These are phyloP conservation scores for Yamadazyma sp. DNA, from an alignment of 1,139 yeast genomes.

Conservation along the genomic window DNA sequence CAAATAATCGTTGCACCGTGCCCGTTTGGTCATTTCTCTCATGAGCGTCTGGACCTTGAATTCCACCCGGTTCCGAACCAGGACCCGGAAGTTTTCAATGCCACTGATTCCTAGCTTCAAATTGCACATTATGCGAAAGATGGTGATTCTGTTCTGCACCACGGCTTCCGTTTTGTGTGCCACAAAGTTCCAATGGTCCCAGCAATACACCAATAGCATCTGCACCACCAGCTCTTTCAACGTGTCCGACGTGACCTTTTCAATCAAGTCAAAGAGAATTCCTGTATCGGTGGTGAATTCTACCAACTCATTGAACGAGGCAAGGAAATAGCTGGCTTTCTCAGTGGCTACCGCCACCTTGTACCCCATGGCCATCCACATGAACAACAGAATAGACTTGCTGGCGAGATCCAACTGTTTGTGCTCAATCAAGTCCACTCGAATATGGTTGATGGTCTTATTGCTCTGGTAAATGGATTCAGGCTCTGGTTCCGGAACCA, in stretches of 20 bases:
- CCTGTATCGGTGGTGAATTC: slow-evolving; percentile 35
- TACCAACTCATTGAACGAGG: slow-evolving; percentile 33
- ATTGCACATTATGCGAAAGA: slow-evolving; percentile 35
- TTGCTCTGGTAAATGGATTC: slow-evolving; percentile 9
- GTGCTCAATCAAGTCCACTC: slow-evolving; percentile 9
- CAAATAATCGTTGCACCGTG: slow-evolving; percentile 30
- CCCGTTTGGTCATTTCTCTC: slow-evolving; percentile 20
- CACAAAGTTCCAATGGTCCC: slow-evolving; percentile 32
- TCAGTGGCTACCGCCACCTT: slow-evolving; percentile 4
- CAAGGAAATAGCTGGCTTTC: slow-evolving; percentile 33
- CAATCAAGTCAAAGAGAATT: slow-evolving; percentile 21
- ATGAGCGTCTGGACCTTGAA: slow-evolving; percentile 27
- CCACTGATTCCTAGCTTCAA: slow-evolving; percentile 30
- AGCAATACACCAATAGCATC: slow-evolving; percentile 34
- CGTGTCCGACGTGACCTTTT: slow-evolving; percentile 10
- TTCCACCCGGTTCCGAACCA: slow-evolving; percentile 18
- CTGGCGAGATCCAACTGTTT: slow-evolving; percentile 9
- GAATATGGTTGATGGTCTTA: slow-evolving; percentile 11
- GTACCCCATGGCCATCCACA: slow-evolving; percentile 17
- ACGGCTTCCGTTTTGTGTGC: slow-evolving; percentile 23
- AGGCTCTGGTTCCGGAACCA: slow-evolving; percentile 8
- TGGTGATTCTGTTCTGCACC: slow-evolving; percentile 26
- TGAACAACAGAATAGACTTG: slow-evolving; percentile 15
- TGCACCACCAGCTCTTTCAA: slow-evolving; percentile 27
- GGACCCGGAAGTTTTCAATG: slow-evolving; percentile 15